A percentile compares a stretch with the other conserved stretches of the same genome.
Evolutionary conservation across 2,329 filamentous ascomycete species (phyloP).

Genomic region (Drechmeria coniospora): DNA sequence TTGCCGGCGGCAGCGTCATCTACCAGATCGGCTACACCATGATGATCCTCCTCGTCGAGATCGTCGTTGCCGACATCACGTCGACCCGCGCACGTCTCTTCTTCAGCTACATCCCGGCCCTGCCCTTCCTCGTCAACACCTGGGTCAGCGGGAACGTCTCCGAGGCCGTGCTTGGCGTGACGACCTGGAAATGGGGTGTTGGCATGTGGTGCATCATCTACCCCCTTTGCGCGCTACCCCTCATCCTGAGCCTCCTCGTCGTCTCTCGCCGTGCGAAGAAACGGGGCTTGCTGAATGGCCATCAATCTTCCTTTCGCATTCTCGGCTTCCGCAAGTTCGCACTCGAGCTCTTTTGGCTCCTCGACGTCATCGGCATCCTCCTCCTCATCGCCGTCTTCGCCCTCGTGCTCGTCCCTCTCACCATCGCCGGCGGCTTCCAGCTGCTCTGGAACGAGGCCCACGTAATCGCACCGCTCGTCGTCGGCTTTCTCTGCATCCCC

Average conservation of each 20-base stretch:
- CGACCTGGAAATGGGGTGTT: slow-evolving; percentile 46
- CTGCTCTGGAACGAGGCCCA: slow-evolving; percentile 33
- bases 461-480: slow-evolving; percentile 33
- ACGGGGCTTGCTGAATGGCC: slow-evolving; percentile 18
- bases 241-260: slow-evolving; percentile 28
- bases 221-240: slow-evolving; percentile 37
- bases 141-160: slow-evolving; percentile 48
- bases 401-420: slow-evolving; percentile 34
- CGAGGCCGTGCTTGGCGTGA: slow-evolving; percentile 28
- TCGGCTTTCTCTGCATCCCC: slow-evolving; percentile 33
- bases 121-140: slow-evolving; percentile 45
- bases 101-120: slow-evolving; percentile 44
- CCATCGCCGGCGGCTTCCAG: slow-evolving; percentile 33
- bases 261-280: slow-evolving; percentile 10
- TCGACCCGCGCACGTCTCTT: slow-evolving; percentile 43
- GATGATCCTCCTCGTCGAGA: slow-evolving; percentile 41
- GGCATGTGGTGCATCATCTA: slow-evolving; percentile 51
- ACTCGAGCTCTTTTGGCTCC: slow-evolving; percentile 5
- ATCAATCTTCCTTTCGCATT: slow-evolving; percentile 4
- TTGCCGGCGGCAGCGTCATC: slow-evolving; percentile 36
- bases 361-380: slow-evolving; percentile 34
- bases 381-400: slow-evolving; percentile 29
- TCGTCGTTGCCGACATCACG: slow-evolving; percentile 45
- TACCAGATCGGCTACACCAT: slow-evolving; percentile 45
- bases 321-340: slow-evolving; percentile 3